These are phyloP conservation scores for Cryphonectria japonica DNA, from an alignment of 2,329 filamentous ascomycete species.

Conservation along the genomic window DNA sequence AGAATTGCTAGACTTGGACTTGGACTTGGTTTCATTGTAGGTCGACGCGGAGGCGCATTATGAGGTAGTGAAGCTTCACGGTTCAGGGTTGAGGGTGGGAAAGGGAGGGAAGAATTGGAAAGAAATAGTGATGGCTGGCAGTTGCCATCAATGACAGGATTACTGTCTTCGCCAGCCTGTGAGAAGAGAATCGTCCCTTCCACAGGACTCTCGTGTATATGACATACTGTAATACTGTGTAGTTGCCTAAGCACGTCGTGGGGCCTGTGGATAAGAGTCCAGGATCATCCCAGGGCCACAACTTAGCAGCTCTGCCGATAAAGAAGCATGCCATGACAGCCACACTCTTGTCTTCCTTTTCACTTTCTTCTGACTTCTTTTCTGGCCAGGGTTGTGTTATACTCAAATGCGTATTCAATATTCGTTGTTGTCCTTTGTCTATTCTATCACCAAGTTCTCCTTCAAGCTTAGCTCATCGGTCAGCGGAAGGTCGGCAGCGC, in stretches of 20 bases:
- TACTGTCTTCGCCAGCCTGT: background rate
- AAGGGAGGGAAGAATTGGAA: too few species aligned
- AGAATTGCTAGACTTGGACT: background rate
- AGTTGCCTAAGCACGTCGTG: background rate
- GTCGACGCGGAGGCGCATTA: background rate
- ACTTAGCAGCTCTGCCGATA: background rate
- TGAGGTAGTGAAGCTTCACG: background rate
- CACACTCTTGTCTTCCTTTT: background rate
- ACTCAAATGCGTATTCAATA: background rate
- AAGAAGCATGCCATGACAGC: background rate
- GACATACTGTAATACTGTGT: background rate
- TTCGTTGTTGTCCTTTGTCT: background rate
- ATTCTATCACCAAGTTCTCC: background rate
- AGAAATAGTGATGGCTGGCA: background rate
- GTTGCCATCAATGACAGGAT: background rate
- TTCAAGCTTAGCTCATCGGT: background rate
- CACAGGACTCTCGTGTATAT: background rate
- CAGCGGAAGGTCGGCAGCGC: conserved; percentile 6
- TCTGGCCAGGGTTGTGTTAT: background rate
- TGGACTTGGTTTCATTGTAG: background rate
- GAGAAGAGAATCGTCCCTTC: background rate
- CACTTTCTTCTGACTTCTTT: too few species aligned
- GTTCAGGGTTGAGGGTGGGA: background rate
- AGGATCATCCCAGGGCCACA: background rate
- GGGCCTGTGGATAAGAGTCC: background rate